Conservation (phyloP, 176 grass and related monocot species). For the Raddia distichophylla region DNA sequence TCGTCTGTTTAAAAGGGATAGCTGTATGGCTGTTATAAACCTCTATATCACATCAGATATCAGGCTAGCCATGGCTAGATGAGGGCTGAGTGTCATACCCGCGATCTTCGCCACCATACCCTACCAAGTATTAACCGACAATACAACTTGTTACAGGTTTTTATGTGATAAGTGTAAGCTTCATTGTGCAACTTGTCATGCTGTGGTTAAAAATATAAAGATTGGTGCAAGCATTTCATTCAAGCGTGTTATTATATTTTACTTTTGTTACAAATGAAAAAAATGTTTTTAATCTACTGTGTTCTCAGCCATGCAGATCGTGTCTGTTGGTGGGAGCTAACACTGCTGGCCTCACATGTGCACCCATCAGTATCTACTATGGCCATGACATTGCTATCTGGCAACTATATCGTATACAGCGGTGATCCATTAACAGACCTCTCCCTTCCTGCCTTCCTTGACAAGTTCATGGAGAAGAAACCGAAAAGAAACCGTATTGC, state of each 20-base stretch:
- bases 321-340: constrained; percentile 87
- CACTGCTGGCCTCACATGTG: constrained; percentile 71
- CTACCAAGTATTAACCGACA: too few relatives aligned
- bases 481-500: constrained; percentile 71
- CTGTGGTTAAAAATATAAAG: too few relatives aligned
- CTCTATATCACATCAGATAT: too few relatives aligned
- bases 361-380: constrained; percentile 97
- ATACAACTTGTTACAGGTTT: too few relatives aligned
- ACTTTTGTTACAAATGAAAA: constrained; percentile 19
- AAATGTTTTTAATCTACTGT: constrained; percentile 37
- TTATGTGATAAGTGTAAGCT: too few relatives aligned
- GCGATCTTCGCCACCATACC: too few relatives aligned
- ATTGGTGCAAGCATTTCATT: too few relatives aligned
- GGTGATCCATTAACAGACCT: constrained; percentile 86
- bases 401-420: constrained; percentile 88
- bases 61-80: too few relatives aligned
- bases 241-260: not conserved
- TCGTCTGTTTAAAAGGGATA: too few relatives aligned
- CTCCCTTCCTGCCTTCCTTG: constrained; percentile 80
- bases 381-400: constrained; percentile 80
- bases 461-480: constrained; percentile 99
- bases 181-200: too few relatives aligned
- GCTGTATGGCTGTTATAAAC: too few relatives aligned
- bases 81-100: too few relatives aligned
- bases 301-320: constrained; percentile 73